These are phyloP conservation scores for Blastobotrys chiropterorum DNA, from an alignment of 805 yeast species.

Conservation along the genomic window DNA sequence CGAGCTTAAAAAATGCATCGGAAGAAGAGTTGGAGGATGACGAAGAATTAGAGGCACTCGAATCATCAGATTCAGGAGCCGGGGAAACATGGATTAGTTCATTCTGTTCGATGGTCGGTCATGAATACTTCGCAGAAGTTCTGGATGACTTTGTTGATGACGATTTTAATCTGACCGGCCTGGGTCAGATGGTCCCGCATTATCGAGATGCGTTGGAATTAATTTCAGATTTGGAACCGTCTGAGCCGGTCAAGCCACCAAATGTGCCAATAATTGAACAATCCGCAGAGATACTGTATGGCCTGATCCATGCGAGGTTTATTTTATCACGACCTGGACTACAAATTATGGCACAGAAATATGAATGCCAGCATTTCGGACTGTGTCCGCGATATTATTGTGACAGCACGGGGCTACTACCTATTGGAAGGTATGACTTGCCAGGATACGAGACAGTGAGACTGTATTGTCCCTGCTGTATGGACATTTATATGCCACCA, in stretches of 20 bases:
- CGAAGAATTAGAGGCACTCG: neutral
- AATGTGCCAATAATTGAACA: constrained; percentile 75
- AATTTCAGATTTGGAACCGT: constrained; percentile 77
- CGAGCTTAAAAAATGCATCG: constrained; percentile 1
- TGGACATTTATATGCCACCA: constrained; percentile 82
- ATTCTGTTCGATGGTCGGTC: constrained; percentile 72
- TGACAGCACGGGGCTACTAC: constrained; percentile 82
- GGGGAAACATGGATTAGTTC: constrained; percentile 77
- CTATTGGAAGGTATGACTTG: constrained; percentile 85
- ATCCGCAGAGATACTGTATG: constrained; percentile 87
- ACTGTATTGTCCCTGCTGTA: constrained; percentile 90
- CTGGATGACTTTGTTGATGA: constrained; percentile 91
- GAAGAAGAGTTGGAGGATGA: neutral
- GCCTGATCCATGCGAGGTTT: constrained; percentile 88
- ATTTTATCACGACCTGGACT: constrained; percentile 85
- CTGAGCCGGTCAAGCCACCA: constrained; percentile 49
- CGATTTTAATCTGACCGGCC: constrained; percentile 91
- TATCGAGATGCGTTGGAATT: constrained; percentile 89
- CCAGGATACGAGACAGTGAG: constrained; percentile 91
- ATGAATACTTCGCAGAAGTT: constrained; percentile 88
- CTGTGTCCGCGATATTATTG: constrained; percentile 86
- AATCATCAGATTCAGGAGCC: constrained; percentile 31
- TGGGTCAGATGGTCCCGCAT: constrained; percentile 77
- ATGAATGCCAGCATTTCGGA: constrained; percentile 84
- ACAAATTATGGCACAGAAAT: constrained; percentile 81